Evolutionary conservation across 192 early-diverging fungal species (phyloP).

Genomic region (Obelidium mucronatum): DNA sequence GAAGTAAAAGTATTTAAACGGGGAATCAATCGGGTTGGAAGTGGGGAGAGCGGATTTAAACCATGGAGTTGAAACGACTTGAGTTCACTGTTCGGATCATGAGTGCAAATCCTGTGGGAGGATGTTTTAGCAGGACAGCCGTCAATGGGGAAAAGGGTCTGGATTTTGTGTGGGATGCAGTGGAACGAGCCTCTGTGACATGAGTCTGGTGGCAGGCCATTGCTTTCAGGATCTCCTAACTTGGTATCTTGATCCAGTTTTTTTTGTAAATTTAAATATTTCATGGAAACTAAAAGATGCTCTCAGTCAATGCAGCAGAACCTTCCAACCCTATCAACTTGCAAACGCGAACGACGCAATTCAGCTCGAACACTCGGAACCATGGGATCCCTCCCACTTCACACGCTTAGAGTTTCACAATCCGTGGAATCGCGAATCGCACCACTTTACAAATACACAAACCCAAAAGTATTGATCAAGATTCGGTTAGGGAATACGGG

Average conservation of each 20-base stretch:
- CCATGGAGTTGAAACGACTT: background rate
- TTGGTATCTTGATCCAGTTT: slow-evolving; percentile 2
- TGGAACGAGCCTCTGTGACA: slow-evolving; percentile 12
- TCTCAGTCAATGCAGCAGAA: background rate
- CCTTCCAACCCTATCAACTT: background rate
- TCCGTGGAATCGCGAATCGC: slow-evolving; percentile 24
- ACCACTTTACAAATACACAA: slow-evolving; percentile 32
- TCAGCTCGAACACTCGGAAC: background rate
- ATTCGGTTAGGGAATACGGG: background rate
- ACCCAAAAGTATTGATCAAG: background rate
- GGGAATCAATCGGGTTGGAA: slow-evolving; percentile 27
- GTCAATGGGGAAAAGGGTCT: background rate
- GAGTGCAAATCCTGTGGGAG: slow-evolving; percentile 28
- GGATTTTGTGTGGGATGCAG: slow-evolving; percentile 33
- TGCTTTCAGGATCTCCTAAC: background rate
- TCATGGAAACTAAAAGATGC: background rate
- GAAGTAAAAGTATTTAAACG: slow-evolving; percentile 1
- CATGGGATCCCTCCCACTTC: background rate
- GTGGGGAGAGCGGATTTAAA: slow-evolving; percentile 3
- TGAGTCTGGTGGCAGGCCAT: background rate
- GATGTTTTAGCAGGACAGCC: background rate
- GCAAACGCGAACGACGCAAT: background rate
- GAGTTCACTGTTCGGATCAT: slow-evolving; percentile 31
- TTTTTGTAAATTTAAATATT: background rate
- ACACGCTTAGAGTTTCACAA: slow-evolving; percentile 12